phyloP scores from a whole-genome alignment of 2,329 filamentous ascomycete species.

The Cytospora chrysosperma region DNA sequence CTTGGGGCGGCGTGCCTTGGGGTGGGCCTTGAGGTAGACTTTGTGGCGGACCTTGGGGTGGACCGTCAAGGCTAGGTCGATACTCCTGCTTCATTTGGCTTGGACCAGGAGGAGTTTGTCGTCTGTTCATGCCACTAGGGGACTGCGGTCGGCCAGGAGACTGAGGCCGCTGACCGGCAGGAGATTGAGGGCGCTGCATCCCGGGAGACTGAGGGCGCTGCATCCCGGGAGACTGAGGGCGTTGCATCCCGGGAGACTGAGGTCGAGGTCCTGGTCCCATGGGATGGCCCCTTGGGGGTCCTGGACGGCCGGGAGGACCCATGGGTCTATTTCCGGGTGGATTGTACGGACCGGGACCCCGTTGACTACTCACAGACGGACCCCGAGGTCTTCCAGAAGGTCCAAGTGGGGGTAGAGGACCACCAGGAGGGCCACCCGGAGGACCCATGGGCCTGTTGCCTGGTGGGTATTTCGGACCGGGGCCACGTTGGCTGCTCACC shows the following conservation, averaged over 20 bases:
- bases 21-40: neutral
- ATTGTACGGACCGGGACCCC: slow-evolving; percentile 39
- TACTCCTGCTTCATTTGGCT: slow-evolving; percentile 45
- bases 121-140: slow-evolving; percentile 42
- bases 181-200: too few species aligned
- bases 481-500: slow-evolving; percentile 41
- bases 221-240: too few species aligned
- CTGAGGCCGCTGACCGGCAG: slow-evolving; percentile 36
- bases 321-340: slow-evolving; percentile 39
- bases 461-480: slow-evolving; percentile 36
- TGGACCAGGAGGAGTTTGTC: slow-evolving; percentile 44
- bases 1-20: slow-evolving; percentile 29
- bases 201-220: too few species aligned
- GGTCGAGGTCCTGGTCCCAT: slow-evolving; percentile 36
- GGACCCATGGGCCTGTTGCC: slow-evolving; percentile 42
- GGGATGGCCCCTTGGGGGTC: slow-evolving; percentile 33
- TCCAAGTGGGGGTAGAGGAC: slow-evolving; percentile 34
- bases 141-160: slow-evolving; percentile 27
- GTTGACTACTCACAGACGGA: slow-evolving; percentile 34
- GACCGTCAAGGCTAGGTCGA: slow-evolving; percentile 14
- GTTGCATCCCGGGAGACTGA: slow-evolving; percentile 43
- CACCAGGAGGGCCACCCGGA: slow-evolving; percentile 35
- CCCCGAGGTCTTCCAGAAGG: slow-evolving; percentile 34
- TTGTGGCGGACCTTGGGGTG: neutral
- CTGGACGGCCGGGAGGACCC: slow-evolving; percentile 38